These are phyloP conservation scores for Mycena crocata DNA, from an alignment of 768 basidiomycete genomes.

Conservation along the genomic window DNA sequence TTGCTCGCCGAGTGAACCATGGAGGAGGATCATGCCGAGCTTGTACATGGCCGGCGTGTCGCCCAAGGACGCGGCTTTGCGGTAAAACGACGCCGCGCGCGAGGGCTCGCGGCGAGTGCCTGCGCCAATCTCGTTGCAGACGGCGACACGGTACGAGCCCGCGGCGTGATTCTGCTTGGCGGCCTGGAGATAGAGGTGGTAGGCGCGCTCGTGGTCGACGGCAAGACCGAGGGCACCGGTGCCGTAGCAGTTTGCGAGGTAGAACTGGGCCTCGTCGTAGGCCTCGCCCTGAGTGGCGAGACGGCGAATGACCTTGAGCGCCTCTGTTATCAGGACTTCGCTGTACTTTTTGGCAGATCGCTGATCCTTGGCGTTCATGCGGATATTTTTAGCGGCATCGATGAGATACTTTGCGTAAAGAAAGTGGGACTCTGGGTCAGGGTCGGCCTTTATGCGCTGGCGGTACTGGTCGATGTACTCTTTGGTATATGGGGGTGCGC, in stretches of 20 bases:
- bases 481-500: constrained; percentile 90
- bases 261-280: constrained; percentile 97
- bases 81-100: constrained; percentile 94
- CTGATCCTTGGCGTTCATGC: constrained; percentile 77
- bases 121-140: constrained; percentile 98
- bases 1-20: constrained; percentile 84
- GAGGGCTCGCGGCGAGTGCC: constrained; percentile 91
- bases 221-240: constrained; percentile 95
- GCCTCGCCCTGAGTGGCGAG: constrained; percentile 93
- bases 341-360: constrained; percentile 91
- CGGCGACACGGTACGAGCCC: constrained; percentile 95
- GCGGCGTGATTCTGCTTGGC: constrained; percentile 97
- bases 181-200: constrained; percentile 96
- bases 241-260: constrained; percentile 96
- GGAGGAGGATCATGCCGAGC: constrained; percentile 96
- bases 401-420: constrained; percentile 98
- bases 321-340: constrained; percentile 87
- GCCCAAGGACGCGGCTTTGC: constrained; percentile 94
- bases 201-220: constrained; percentile 97
- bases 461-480: constrained; percentile 99
- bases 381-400: constrained; percentile 95
- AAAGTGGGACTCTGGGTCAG: constrained; percentile 98
- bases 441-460: constrained; percentile 95
- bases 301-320: constrained; percentile 91
- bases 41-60: constrained; percentile 99